Base-by-base conservation (phyloP, 169 alveolate species). In the Cytauxzoon felis region DNA sequence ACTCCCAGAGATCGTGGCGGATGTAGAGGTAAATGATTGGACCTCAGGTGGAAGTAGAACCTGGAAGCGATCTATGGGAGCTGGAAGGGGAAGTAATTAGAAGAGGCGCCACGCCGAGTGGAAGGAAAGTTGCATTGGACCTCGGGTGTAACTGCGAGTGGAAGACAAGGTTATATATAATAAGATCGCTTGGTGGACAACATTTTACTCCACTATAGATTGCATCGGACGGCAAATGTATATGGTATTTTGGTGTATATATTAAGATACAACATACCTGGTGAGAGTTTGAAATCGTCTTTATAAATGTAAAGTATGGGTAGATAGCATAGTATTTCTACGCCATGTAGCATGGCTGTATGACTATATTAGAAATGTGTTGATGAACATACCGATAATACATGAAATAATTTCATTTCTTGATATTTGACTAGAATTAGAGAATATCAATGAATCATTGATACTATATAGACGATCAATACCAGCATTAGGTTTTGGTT, bases 311-410 rank as follows among this genome's bases (percentile, higher is more conserved):
- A 92, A 27, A 89, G 72, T 48, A 90, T 82, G 26, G 96, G 89
- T 56, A 92, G 78, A 60, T 79, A 79, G 38, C 91, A 82, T 50
- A 92, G 67, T 11, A 89, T 93, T 43, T 87, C 92, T 19, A 91
- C 88, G n/a, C 96, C 96, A 52, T 91, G 93, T 13, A 82, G 80
- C 92, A 87, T 87, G 9, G 92, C 92, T 54, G 53, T 13, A 11
- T 23, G 27, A 38, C 23, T 21, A 3, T 30, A 34, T 38, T 40
- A 3, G 13, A 11, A 33, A 18, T 16, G 8, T n/a, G 3, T 19
- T 5, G 11, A 38, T 29, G 3, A 4, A 1, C 82, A n/a, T 47
- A 33, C 72, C 73, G 13, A 72, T 61, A 52, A 72, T 29, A 62
- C 82, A 72, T 21, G 82, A 72, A 38, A 72, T 72, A 60, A 72